Base-by-base conservation (phyloP, 139 green algal species). In the Chlorella sp. region DNA sequence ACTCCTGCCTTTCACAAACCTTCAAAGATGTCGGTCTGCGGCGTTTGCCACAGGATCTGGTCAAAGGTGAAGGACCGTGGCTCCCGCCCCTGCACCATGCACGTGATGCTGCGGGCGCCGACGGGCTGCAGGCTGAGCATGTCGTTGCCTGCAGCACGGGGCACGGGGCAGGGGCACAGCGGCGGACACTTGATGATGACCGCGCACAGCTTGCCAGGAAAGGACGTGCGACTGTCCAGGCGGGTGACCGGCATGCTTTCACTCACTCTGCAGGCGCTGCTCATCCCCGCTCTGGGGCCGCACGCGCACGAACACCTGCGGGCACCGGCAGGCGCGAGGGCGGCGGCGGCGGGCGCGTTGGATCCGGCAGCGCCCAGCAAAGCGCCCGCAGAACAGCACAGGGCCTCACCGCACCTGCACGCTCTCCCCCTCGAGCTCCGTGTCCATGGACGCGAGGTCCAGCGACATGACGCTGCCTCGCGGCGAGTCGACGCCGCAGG, bases 21-120 rank as follows among this genome's bases (percentile, higher is more conserved):
- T 65, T 82, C 74, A 65, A 91, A 93, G 4, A 93, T 70, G 50
- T 87, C 77, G 26, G 77, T 50, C 82, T 93, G 89, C 0, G 51
- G 73, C 29, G 68, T 84, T 10, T 65, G 23, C 5, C 74, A 67
- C 6, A 82, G 74, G 1, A 91, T 83, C 35, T 85, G 75, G 65
- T 92, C 87, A 69, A 91, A 91, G 0, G 69, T 78, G 68, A 85
- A 89, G 10, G 24, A 31, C 36, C 70, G 69, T 22, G 75, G 31
- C 17, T 83, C 65, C 31, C 70, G 67, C 20, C 61, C 70, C 36
- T 72, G 72, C 0, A 81, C 74, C 0, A 3, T 49, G 4, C 81
- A 55, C 35, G 79, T 50, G 0, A 87, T 49, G 1, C 26, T 73
- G 20, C 72, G 30, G 3, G 67, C 69, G 23, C 78, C 73, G 1